These are phyloP conservation scores for Fusarium subtropicale DNA, from an alignment of 2,329 filamentous ascomycete species.

Conservation along the genomic window DNA sequence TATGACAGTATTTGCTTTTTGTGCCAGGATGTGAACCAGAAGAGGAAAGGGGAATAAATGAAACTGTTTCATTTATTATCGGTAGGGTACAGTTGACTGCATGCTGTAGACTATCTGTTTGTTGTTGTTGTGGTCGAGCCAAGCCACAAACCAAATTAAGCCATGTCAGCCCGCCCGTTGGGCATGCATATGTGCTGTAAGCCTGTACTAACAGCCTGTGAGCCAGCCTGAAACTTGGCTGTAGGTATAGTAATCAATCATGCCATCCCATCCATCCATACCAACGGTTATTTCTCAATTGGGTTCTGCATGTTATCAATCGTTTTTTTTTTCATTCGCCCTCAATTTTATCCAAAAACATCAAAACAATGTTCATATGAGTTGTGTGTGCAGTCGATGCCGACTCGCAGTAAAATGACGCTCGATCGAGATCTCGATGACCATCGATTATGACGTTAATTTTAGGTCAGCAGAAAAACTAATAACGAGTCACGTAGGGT, in stretches of 20 bases:
- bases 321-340: not conserved
- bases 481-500: not conserved
- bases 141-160: not conserved
- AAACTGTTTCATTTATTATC: not conserved
- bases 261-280: not conserved
- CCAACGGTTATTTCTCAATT: not conserved
- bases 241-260: not conserved
- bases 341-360: not conserved
- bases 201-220: not conserved
- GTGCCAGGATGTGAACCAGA: not conserved
- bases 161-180: not conserved
- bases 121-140: not conserved
- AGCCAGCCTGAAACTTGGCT: not conserved
- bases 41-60: not conserved
- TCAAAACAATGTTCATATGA: not conserved
- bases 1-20: not conserved
- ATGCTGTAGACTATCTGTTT: no score
- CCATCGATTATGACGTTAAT: not conserved
- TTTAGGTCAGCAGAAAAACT: not conserved
- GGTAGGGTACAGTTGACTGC: not conserved
- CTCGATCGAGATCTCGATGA: not conserved
- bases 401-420: not conserved
- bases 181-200: slow-evolving; percentile 1
- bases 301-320: not conserved
- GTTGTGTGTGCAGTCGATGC: not conserved